Percentiles rank a stretch among this genome's conserved stretches.
Evolutionary conservation across 1,139 yeast genomes (phyloP).

Genomic region (Kodamaea arcana): DNA sequence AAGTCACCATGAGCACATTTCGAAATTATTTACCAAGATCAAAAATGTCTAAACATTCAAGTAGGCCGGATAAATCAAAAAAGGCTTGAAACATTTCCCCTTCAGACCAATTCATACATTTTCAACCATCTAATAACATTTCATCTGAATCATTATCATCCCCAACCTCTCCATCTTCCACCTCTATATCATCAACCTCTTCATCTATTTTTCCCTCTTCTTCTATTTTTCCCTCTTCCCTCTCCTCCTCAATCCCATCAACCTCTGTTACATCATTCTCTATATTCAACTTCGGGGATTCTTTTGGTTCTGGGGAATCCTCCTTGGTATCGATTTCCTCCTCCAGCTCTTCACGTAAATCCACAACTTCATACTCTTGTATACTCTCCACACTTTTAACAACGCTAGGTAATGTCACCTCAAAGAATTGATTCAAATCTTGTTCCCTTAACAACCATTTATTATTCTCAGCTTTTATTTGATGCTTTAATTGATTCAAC

Average conservation of each 20-base stretch:
- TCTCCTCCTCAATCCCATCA: constrained; percentile 5
- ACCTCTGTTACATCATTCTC: constrained; percentile 2
- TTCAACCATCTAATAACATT: constrained; percentile 14
- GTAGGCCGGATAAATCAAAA: too few relatives aligned
- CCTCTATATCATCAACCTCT: constrained; percentile 7
- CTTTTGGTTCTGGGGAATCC: constrained; percentile 11
- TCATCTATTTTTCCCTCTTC: constrained; percentile 4
- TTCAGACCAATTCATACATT: too few relatives aligned
- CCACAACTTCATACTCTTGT: constrained; percentile 22
- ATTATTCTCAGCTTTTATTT: constrained; percentile 28
- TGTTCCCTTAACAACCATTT: constrained; percentile 42
- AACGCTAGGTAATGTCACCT: constrained; percentile 27
- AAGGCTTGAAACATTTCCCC: too few relatives aligned
- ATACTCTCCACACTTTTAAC: constrained; percentile 29
- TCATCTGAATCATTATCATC: constrained; percentile 9
- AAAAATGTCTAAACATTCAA: too few relatives aligned
- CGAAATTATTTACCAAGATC: too few relatives aligned
- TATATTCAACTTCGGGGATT: constrained; percentile 8
- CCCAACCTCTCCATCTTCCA: not conserved
- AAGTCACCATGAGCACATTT: too few relatives aligned
- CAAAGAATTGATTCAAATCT: constrained; percentile 35
- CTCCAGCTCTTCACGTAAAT: constrained; percentile 8
- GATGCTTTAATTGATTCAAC: constrained; percentile 29
- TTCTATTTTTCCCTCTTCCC: constrained; percentile 9
- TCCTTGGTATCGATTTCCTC: constrained; percentile 11